Evolutionary conservation across 352 stramenopile genomes (phyloP), one percentile per base, ranked within the genome.

Genomic region (Phytopythium oedochilum): DNA sequence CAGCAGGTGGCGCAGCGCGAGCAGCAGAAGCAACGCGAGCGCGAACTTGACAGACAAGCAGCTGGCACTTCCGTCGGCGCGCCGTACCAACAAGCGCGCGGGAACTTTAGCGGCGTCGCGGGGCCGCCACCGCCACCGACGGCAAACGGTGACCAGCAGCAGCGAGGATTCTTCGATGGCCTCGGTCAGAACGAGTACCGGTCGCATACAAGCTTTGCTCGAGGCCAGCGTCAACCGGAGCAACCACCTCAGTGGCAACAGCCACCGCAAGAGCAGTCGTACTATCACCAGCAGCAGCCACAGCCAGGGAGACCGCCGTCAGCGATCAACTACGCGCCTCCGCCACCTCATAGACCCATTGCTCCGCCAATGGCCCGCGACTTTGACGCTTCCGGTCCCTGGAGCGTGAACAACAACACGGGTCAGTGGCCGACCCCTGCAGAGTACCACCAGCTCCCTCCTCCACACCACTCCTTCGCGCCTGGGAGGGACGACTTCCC

Each of bases 1-100:
- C 63, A 88, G 42, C 78, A 86, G 49, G 75, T 86, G 11, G 73
- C 72, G 7, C 67, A 83, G 57, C 75, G 66, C 3, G 70, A 88
- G 23, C 49, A 73, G 52, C 75, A 79, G 42, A 78, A 82, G 45
- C 75, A 61, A 5, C 64, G 55, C 5, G 69, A 83, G n/a, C 63
- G 64, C 39, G 65, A 78, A 44, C 23, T 66, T 12, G 61, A 71
- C 9, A 53, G 60, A 0, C 70, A 66, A 2, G 62, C 62, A 12
- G 23, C 17, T 22, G 54, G 50, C 25, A 49, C 14, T 20, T 48
- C 17, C 18, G 26, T n/a, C 28, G n/a, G 8, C 1, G 18, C 10
- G 11, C 18, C 46, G 10, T 52, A 52, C 46, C 26, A 39, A 5
- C 46, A 48, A 22, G n/a, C n/a, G n/a, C 42, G 42, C 18, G 42